Percentiles rank a stretch among this genome's conserved stretches.
Evolutionary conservation across 495 filamentous ascomycete species (phyloP).

Genomic region (Penicillium desertorum): DNA sequence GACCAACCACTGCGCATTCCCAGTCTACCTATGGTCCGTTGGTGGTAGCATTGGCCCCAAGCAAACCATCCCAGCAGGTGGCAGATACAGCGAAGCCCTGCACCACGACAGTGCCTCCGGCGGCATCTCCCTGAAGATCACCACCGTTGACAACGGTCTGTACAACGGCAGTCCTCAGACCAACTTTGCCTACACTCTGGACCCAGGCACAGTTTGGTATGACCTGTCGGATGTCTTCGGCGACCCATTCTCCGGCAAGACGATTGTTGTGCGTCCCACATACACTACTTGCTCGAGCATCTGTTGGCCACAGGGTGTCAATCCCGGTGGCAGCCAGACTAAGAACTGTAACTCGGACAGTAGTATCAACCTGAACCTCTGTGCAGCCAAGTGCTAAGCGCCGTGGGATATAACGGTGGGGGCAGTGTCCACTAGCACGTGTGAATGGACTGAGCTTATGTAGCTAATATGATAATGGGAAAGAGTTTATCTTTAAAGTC

Average conservation of each 20-base stretch:
- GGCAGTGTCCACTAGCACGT: not conserved
- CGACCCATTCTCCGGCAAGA: constrained; percentile 51
- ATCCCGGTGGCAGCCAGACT: constrained; percentile 53
- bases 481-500: not conserved
- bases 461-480: constrained; percentile 6
- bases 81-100: constrained; percentile 42
- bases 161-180: constrained; percentile 54
- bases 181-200: constrained; percentile 55
- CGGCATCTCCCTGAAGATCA: constrained; percentile 57
- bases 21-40: constrained; percentile 59
- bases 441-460: constrained; percentile 1
- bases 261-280: constrained; percentile 40
- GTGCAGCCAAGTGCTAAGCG: constrained; percentile 30
- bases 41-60: constrained; percentile 43
- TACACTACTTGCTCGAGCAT: constrained; percentile 46
- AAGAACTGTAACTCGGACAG: constrained; percentile 42
- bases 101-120: constrained; percentile 51
- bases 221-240: constrained; percentile 58
- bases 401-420: not conserved
- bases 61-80: constrained; percentile 40
- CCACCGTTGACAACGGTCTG: constrained; percentile 48
- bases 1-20: constrained; percentile 48
- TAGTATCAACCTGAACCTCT: constrained; percentile 37
- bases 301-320: constrained; percentile 50
- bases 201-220: constrained; percentile 52